phyloP scores from a whole-genome alignment of 2,329 filamentous ascomycete species.

The Colletotrichum orbiculare region DNA sequence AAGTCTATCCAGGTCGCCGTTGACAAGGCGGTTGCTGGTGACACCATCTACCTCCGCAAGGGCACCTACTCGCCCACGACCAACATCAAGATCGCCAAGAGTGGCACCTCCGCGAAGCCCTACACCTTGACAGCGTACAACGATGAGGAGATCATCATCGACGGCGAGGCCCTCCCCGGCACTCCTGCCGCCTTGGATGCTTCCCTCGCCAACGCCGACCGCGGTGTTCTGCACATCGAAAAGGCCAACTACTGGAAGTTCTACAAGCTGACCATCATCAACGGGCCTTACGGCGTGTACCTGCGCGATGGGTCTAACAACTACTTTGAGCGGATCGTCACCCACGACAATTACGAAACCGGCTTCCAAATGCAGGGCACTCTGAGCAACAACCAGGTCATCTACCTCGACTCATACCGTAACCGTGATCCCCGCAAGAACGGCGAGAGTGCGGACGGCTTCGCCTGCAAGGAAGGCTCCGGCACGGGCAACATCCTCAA shows the following conservation, averaged over 20 bases:
- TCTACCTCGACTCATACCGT: slow-evolving; percentile 56
- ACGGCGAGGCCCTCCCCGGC: slow-evolving; percentile 54
- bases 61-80: slow-evolving; percentile 53
- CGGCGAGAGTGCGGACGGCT: slow-evolving; percentile 61
- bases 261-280: slow-evolving; percentile 51
- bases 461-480: slow-evolving; percentile 58
- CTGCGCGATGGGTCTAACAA: slow-evolving; percentile 49
- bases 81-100: slow-evolving; percentile 60
- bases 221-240: slow-evolving; percentile 60
- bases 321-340: slow-evolving; percentile 49
- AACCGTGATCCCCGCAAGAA: slow-evolving; percentile 62
- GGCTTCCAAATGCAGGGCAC: slow-evolving; percentile 50
- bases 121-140: slow-evolving; percentile 56
- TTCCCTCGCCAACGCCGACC: slow-evolving; percentile 51
- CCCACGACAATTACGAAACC: slow-evolving; percentile 52
- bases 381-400: slow-evolving; percentile 50
- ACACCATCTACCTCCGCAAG: slow-evolving; percentile 49
- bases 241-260: slow-evolving; percentile 49
- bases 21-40: slow-evolving; percentile 56
- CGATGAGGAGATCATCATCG: slow-evolving; percentile 56
- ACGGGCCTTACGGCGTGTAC: slow-evolving; percentile 52
- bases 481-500: slow-evolving; percentile 58
- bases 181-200: slow-evolving; percentile 55
- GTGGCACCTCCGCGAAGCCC: slow-evolving; percentile 52
- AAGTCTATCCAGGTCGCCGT: slow-evolving; percentile 60